These are phyloP conservation scores for Spirogloea muscicola DNA, from an alignment of 139 green algal species.

Conservation along the genomic window DNA sequence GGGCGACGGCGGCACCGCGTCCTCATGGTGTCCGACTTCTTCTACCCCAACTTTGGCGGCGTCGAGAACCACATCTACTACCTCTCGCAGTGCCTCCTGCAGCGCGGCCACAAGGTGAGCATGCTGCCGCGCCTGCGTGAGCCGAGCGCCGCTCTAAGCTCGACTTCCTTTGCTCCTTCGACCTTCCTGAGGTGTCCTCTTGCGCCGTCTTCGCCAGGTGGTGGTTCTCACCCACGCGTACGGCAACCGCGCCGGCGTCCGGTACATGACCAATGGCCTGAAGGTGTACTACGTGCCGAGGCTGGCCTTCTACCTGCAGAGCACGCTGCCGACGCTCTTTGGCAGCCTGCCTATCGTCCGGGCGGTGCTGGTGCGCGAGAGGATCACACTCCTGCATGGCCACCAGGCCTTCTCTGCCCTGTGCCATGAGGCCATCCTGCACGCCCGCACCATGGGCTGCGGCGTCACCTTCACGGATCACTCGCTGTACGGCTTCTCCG, in stretches of 20 bases:
- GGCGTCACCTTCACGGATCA: slow-evolving; percentile 97
- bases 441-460: slow-evolving; percentile 77
- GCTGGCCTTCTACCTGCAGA: slow-evolving; percentile 65
- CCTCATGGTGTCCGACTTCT: slow-evolving; percentile 93
- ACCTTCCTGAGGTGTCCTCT: not conserved
- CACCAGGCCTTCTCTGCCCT: slow-evolving; percentile 85
- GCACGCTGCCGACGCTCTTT: slow-evolving; percentile 67
- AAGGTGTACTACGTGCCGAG: slow-evolving; percentile 95
- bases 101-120: slow-evolving; percentile 70
- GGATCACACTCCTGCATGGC: slow-evolving; percentile 76
- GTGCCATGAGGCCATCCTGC: slow-evolving; percentile 74
- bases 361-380: slow-evolving; percentile 70
- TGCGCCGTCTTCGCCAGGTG: slow-evolving; percentile 59
- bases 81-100: slow-evolving; percentile 81
- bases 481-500: slow-evolving; percentile 92
- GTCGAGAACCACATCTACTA: slow-evolving; percentile 97
- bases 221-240: slow-evolving; percentile 80
- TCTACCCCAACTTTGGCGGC: slow-evolving; percentile 89
- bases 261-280: slow-evolving; percentile 84
- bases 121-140: no score
- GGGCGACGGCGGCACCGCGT: no score
- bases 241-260: slow-evolving; percentile 66
- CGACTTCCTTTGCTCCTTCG: not conserved
- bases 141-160: no score
- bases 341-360: slow-evolving; percentile 63